These are phyloP conservation scores for Zizania palustris DNA, from an alignment of 202 grass and related monocot genomes.

Conservation along the genomic window DNA sequence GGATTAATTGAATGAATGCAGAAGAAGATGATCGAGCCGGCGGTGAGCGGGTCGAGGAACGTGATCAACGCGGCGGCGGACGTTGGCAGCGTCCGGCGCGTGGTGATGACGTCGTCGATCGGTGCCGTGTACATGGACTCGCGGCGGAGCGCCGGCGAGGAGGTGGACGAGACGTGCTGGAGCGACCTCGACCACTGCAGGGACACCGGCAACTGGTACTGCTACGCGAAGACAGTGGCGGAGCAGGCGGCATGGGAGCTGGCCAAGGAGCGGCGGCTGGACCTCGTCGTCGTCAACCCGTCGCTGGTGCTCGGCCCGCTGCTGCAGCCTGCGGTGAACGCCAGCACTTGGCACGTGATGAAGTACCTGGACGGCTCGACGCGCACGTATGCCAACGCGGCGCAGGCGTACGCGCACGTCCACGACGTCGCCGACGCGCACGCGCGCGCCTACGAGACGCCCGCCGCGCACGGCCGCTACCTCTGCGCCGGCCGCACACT, in stretches of 20 bases:
- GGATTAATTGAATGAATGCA: not conserved
- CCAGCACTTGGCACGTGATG: slow-evolving; percentile 52
- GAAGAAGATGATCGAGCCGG: slow-evolving; percentile 41
- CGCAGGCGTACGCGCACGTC: slow-evolving; percentile 61
- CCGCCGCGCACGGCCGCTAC: slow-evolving; percentile 46
- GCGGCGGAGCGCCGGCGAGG: not conserved
- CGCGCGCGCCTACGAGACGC: slow-evolving; percentile 44
- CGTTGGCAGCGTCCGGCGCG: slow-evolving; percentile 31
- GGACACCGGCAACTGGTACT: slow-evolving; percentile 74
- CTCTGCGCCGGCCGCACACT: slow-evolving; percentile 56
- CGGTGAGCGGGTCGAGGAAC: slow-evolving; percentile 44
- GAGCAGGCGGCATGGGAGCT: slow-evolving; percentile 61
- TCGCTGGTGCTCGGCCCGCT: slow-evolving; percentile 66
- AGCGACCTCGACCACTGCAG: slow-evolving; percentile 66
- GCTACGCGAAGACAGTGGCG: slow-evolving; percentile 67
- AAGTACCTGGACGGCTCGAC: slow-evolving; percentile 74
- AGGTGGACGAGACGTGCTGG: slow-evolving; percentile 65
- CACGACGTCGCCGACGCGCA: slow-evolving; percentile 61
- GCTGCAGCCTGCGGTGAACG: slow-evolving; percentile 60
- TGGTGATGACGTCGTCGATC: slow-evolving; percentile 58
- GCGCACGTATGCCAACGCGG: slow-evolving; percentile 51
- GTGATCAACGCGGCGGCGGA: slow-evolving; percentile 48
- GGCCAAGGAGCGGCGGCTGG: slow-evolving; percentile 39
- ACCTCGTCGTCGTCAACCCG: slow-evolving; percentile 66
- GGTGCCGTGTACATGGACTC: slow-evolving; percentile 56